These are phyloP conservation scores for Cenchrus purpureus DNA, from an alignment of 176 grass and related monocot species.

Conservation along the genomic window DNA sequence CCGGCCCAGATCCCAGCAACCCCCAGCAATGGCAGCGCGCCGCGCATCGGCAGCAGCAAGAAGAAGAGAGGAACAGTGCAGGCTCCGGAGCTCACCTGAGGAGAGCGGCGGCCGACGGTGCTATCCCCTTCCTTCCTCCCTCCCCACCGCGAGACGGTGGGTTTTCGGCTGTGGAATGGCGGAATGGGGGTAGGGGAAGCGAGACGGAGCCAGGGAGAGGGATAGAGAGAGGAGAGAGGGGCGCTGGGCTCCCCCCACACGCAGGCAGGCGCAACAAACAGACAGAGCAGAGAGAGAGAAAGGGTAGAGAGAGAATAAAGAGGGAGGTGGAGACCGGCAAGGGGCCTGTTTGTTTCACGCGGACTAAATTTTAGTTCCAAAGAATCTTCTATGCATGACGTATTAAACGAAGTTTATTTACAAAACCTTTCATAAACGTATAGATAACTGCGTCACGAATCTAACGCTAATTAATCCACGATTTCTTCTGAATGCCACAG, in stretches of 20 bases:
- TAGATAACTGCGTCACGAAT: too few species aligned
- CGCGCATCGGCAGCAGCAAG: background rate
- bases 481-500: too few species aligned
- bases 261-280: slow-evolving; percentile 22
- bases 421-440: too few species aligned
- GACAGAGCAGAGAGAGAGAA: slow-evolving; percentile 10
- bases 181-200: background rate
- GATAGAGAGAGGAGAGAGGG: background rate
- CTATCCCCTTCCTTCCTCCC: background rate
- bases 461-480: too few species aligned
- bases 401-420: too few species aligned
- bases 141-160: background rate
- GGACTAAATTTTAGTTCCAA: too few species aligned
- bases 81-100: background rate
- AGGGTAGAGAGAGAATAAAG: background rate
- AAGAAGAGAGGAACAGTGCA: background rate
- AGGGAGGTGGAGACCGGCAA: background rate
- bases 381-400: too few species aligned
- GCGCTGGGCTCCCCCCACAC: background rate
- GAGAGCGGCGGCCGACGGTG: background rate
- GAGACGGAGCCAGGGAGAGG: background rate
- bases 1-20: slow-evolving; percentile 15
- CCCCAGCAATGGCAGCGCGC: background rate
- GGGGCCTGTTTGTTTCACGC: too few species aligned
- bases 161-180: background rate